Percentiles rank a stretch among this genome's conserved stretches.
These are phyloP conservation scores for Aspergillus candidus DNA, from an alignment of 2,329 filamentous ascomycete genomes.

Conservation along the genomic window DNA sequence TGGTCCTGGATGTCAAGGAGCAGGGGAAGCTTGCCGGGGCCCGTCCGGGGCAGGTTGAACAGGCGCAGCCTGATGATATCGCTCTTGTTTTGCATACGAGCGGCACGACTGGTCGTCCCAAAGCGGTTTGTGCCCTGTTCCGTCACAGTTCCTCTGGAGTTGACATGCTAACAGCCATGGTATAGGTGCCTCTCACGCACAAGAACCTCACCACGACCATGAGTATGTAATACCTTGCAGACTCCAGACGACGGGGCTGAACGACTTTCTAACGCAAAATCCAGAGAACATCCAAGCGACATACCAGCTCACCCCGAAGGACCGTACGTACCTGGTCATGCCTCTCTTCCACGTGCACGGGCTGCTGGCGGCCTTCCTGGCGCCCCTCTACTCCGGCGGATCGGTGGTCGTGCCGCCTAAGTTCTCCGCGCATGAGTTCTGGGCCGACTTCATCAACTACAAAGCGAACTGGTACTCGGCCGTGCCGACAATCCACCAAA, in stretches of 20 bases:
- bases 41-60: constrained; percentile 43
- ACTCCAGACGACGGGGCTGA: background rate
- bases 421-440: constrained; percentile 80
- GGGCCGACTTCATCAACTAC: constrained; percentile 67
- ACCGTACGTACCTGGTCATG: constrained; percentile 84
- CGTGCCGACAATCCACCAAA: constrained; percentile 89
- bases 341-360: constrained; percentile 87
- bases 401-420: constrained; percentile 71
- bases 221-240: constrained; percentile 44
- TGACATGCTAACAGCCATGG: constrained; percentile 8
- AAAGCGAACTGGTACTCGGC: constrained; percentile 88
- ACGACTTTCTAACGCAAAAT: constrained; percentile 2
- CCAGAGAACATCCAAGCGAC: constrained; percentile 70
- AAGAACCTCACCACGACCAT: constrained; percentile 75
- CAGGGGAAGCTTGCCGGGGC: constrained; percentile 58
- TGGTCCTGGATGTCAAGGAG: constrained; percentile 73
- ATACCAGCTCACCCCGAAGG: constrained; percentile 62
- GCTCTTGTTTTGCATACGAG: constrained; percentile 78
- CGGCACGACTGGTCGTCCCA: constrained; percentile 77
- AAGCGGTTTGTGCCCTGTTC: constrained; percentile 56
- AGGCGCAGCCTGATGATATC: constrained; percentile 67
- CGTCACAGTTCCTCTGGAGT: background rate
- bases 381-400: constrained; percentile 67
- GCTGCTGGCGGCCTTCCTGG: constrained; percentile 74
- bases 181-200: constrained; percentile 67